Base-by-base conservation (phyloP, 2,329 filamentous ascomycete genomes). In the Penicillium brasilianum region DNA sequence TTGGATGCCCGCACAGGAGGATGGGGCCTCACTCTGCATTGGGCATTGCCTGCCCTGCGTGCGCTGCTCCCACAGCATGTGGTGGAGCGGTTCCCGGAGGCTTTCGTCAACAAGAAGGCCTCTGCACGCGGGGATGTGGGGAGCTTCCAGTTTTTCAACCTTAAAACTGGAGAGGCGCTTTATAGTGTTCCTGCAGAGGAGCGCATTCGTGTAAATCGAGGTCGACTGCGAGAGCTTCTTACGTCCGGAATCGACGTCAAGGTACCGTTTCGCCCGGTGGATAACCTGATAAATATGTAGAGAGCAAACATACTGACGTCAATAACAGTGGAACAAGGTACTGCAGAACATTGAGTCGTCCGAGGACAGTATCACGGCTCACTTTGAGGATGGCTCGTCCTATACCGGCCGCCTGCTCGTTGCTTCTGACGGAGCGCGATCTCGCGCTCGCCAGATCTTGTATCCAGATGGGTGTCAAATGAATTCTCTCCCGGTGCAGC, bases 1-100 rank as follows among this genome's bases (percentile, higher is more conserved):
- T 76, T 83, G 44, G 76, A 73, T 59, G 78, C 78, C 30, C 83
- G 81, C 34, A 83, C 76, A 20, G 76, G 80, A 4, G 86, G 87
- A 63, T 89, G 87, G 88, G 87, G 86, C 3, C 76, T 89, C 59
- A 88, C 86, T 0, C 76, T 89, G 59, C 85, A 88, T 69, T 89
- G 86, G 86, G 85, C 84, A 4, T 78, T 88, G 10, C 78, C 82
- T 0, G 79, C 78, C 1, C 76, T 89, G 43, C 78, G 82, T 48
- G 70, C 77, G 8, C 76, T 88, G 22, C 75, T 89, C 30, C 83
- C 85, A 0, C 69, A 78, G 0, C 73, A 81, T 13, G 72, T 87
- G 7, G 70, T 81, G 3, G 68, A 70, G 2, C 78, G 79, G 0
- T 72, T 87, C 2, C 78, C 81, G 1, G 81, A 83, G 50, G 78